Evolutionary conservation across 2,329 filamentous ascomycete genomes (phyloP), one percentile per base, ranked within the genome.

Genomic region (Ilyonectria robusta): DNA sequence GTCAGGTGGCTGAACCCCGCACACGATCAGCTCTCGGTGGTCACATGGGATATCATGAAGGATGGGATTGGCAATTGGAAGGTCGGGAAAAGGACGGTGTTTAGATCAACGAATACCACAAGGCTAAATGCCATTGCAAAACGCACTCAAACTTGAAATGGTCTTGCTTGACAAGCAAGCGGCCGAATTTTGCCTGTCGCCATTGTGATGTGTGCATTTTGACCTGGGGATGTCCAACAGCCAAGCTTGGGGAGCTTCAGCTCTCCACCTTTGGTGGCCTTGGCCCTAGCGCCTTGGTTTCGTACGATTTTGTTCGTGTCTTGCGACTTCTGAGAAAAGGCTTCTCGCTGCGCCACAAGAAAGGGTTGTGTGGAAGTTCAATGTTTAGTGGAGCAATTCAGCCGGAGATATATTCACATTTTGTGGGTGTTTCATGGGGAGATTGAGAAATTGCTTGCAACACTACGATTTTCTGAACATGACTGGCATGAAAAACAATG

Each of bases 1-100:
- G 73, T 74, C 70, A 73, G 61, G 67, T 71, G 73, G 63, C 67
- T 66, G 70, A 71, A 77, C 75, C 75, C 75, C 75, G 73, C 75
- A 76, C 71, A 61, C 72, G 65, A 72, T 67, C 70, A 67, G 72
- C 64, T 72, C 66, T 70, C 74, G 71, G 77, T 70, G 72, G 74
- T 76, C 72, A 76, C 73, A 71, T 76, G 74, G 76, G 74, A 79
- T 77, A 77, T 76, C 60, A 70, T 69, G 66, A 37, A 33, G 67
- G 70, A 76, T 71, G 73, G 71, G 67, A 68, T 70, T 71, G 77
- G 69, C 75, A 80, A 81, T 70, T 65, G 68, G 74, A 71, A 71
- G 71, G 78, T 79, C 73, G 63, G 79, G 79, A 72, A 75, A 71
- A 70, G 71, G 68, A 69, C 64, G 75, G 74, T 73, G 75, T 79